Percentiles rank a stretch among this genome's conserved stretches.
Evolutionary conservation across 306 rosid species (phyloP).

Genomic region (Trifolium fragiferum): DNA sequence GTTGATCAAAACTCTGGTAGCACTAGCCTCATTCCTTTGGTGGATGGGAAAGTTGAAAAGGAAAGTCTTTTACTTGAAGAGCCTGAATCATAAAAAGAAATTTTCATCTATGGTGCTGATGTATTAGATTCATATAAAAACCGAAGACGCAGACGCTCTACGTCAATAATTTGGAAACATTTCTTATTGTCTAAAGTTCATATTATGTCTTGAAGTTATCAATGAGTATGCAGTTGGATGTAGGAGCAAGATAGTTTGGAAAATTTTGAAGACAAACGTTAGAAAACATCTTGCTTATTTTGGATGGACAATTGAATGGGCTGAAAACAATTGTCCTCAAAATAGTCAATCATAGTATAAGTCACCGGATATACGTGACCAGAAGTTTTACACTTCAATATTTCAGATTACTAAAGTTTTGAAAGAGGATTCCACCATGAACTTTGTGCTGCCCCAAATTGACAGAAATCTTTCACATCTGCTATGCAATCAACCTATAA

Average conservation of each 20-base stretch:
- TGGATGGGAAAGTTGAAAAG: constrained; percentile 33
- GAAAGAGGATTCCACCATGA: constrained; percentile 23
- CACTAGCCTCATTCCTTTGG: constrained; percentile 10
- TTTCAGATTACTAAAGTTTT: constrained; percentile 45
- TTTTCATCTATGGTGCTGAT: constrained; percentile 5
- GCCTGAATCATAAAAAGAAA: constrained; percentile 36
- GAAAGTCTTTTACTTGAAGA: constrained; percentile 37
- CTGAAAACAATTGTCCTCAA: not conserved
- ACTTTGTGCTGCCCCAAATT: constrained; percentile 35
- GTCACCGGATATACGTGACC: constrained; percentile 49
- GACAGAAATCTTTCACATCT: constrained; percentile 19
- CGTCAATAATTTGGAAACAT: constrained; percentile 42
- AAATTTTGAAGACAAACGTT: constrained; percentile 36
- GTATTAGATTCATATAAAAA: not conserved
- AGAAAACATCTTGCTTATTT: constrained; percentile 60
- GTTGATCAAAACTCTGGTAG: constrained; percentile 25
- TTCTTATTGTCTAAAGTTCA: constrained; percentile 43
- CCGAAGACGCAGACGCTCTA: constrained; percentile 4
- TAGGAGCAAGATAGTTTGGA: constrained; percentile 38
- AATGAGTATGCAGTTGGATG: constrained; percentile 39
- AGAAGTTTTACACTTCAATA: constrained; percentile 53
- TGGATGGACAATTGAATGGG: constrained; percentile 69
- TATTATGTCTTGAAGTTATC: constrained; percentile 54
- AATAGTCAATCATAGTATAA: constrained; percentile 47
- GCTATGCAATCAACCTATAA: constrained; percentile 36